Evolutionary conservation across 352 stramenopile species (phyloP).

Genomic region (Vaucheria bursata): DNA sequence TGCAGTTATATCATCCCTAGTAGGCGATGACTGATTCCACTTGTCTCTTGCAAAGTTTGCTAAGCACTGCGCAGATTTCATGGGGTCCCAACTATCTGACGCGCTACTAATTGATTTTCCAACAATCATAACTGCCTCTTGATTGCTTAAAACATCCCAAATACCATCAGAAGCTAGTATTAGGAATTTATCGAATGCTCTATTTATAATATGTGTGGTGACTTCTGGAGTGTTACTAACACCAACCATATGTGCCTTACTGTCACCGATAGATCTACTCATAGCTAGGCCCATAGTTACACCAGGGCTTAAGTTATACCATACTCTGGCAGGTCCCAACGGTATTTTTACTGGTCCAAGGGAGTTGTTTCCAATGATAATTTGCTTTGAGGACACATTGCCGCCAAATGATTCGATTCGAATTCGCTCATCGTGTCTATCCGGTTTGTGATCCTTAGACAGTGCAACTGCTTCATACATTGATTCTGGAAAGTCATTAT

Average conservation of each 20-base stretch:
- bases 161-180: slow-evolving; percentile 93
- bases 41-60: slow-evolving; percentile 49
- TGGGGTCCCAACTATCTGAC: slow-evolving; percentile 14
- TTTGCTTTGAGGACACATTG: slow-evolving; percentile 36
- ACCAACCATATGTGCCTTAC: slow-evolving; percentile 74
- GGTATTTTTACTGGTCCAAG: slow-evolving; percentile 46
- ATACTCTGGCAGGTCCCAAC: slow-evolving; percentile 49
- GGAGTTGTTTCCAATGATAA: slow-evolving; percentile 46
- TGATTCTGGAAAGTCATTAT: no score
- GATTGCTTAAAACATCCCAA: slow-evolving; percentile 64
- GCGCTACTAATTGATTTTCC: slow-evolving; percentile 10
- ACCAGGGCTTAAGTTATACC: slow-evolving; percentile 41
- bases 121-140: slow-evolving; percentile 61
- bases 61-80: slow-evolving; percentile 25
- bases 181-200: slow-evolving; percentile 65
- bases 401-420: slow-evolving; percentile 48
- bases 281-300: slow-evolving; percentile 73
- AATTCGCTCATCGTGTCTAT: slow-evolving; percentile 71
- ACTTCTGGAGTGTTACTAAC: slow-evolving; percentile 78
- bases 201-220: slow-evolving; percentile 54
- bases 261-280: slow-evolving; percentile 78
- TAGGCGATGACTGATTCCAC: slow-evolving; percentile 45
- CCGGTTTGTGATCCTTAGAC: slow-evolving; percentile 80
- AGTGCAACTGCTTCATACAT: slow-evolving; percentile 62
- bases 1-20: slow-evolving; percentile 47